Percentiles rank a stretch among this genome's conserved stretches.
Evolutionary conservation across 306 rosid genomes (phyloP).

Genomic region (Castanea crenata): DNA sequence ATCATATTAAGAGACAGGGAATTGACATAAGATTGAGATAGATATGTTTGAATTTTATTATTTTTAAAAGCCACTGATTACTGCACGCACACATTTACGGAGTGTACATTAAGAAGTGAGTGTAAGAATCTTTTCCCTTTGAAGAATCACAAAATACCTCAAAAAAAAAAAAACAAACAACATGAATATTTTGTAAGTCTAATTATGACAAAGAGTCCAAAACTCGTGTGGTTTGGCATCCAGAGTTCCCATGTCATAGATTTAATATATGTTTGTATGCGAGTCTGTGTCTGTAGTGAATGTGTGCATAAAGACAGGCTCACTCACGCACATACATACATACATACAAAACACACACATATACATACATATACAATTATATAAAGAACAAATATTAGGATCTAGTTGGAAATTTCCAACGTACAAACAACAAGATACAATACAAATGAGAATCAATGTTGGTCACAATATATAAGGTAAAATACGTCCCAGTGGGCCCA

Average conservation of each 20-base stretch:
- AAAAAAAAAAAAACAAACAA: too few relatives aligned
- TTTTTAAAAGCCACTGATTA: too few relatives aligned
- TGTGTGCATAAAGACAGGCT: neutral
- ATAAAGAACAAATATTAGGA: neutral
- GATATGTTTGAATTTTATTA: neutral
- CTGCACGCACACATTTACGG: too few relatives aligned
- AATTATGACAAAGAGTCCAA: neutral
- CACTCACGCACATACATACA: neutral
- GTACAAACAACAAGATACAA: conserved; percentile 2
- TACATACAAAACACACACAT: neutral
- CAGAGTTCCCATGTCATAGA: conserved; percentile 1
- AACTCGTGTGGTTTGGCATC: neutral
- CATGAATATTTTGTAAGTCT: too few relatives aligned
- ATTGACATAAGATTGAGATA: neutral
- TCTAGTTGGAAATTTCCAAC: neutral
- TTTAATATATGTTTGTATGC: neutral
- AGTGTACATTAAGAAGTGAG: too few relatives aligned
- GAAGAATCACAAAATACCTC: too few relatives aligned
- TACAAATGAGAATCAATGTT: neutral
- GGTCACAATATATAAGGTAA: conserved; percentile 6
- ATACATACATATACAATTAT: neutral
- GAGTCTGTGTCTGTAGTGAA: too few relatives aligned
- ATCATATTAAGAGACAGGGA: neutral
- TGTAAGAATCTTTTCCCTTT: too few relatives aligned
- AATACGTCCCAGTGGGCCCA: conserved; percentile 33